A percentile compares a stretch with the other conserved stretches of the same genome.
Conservation (phyloP, 1,284 basidiomycete species). For the Malassezia equina region DNA sequence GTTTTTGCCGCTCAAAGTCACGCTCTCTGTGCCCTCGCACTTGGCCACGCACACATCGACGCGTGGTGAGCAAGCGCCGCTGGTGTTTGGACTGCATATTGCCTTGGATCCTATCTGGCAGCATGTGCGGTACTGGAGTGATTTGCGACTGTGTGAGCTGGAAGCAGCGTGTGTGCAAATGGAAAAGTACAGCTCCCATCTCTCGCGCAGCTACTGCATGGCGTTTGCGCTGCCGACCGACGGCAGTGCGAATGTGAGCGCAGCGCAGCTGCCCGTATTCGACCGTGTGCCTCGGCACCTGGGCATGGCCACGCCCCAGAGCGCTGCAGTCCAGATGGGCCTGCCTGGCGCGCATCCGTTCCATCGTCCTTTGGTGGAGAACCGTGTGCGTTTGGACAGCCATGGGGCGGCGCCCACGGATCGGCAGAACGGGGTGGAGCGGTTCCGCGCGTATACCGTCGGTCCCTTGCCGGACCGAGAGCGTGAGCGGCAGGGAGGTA, state of each 20-base stretch:
- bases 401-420: constrained; percentile 29
- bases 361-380: constrained; percentile 28
- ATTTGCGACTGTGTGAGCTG: constrained; percentile 43
- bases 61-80: constrained; percentile 25
- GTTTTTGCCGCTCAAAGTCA: constrained; percentile 36
- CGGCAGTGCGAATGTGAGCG: background rate
- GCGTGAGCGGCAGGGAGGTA: background rate
- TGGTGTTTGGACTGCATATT: constrained; percentile 46
- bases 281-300: background rate
- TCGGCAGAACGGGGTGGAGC: constrained; percentile 34
- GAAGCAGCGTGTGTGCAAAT: constrained; percentile 44
- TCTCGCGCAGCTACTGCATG: constrained; percentile 41
- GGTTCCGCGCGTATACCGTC: constrained; percentile 36
- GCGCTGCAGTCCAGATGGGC: background rate
- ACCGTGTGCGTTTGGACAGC: constrained; percentile 29
- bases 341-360: constrained; percentile 18
- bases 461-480: constrained; percentile 27
- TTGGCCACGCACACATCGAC: constrained; percentile 29
- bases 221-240: constrained; percentile 35
- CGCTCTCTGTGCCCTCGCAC: constrained; percentile 43
- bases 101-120: constrained; percentile 40
- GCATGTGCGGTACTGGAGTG: constrained; percentile 28
- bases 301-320: constrained; percentile 1
- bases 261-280: background rate
- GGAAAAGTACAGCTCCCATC: constrained; percentile 40